phyloP scores from a whole-genome alignment of 257 asterid species.

The Gentiana straminea region DNA sequence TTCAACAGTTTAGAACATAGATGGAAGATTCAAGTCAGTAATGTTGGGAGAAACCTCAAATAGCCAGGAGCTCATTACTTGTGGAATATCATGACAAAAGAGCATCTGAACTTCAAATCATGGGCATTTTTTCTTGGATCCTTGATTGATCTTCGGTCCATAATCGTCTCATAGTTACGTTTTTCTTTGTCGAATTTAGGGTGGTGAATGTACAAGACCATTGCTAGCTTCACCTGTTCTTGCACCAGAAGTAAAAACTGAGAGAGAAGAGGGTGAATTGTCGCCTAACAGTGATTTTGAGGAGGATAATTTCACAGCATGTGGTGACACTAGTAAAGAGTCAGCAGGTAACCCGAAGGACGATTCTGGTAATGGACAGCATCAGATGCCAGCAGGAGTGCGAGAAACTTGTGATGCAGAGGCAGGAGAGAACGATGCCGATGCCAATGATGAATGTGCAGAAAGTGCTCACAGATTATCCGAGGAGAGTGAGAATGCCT shows the following conservation, averaged over 20 bases:
- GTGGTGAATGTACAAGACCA: constrained; percentile 20
- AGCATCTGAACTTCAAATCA: too few relatives aligned
- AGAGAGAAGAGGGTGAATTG: constrained; percentile 70
- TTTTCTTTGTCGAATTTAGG: constrained; percentile 26
- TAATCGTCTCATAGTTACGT: background rate
- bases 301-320: constrained; percentile 27
- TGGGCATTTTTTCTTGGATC: too few relatives aligned
- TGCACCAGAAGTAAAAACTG: constrained; percentile 28
- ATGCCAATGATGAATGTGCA: constrained; percentile 44
- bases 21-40: too few relatives aligned
- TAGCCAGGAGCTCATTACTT: too few relatives aligned
- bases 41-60: too few relatives aligned
- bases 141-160: too few relatives aligned
- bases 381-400: constrained; percentile 17
- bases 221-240: constrained; percentile 23
- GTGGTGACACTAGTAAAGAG: constrained; percentile 19
- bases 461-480: constrained; percentile 60
- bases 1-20: too few relatives aligned
- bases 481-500: constrained; percentile 64
- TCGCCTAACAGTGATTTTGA: constrained; percentile 52
- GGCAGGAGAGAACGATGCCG: constrained; percentile 43
- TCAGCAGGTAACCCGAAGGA: constrained; percentile 21
- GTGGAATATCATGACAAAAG: too few relatives aligned
- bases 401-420: constrained; percentile 19
- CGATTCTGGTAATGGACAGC: constrained; percentile 22